Base-by-base conservation (phyloP, 192 early-diverging fungal genomes). In the Phycomyces blakesleeanus region DNA sequence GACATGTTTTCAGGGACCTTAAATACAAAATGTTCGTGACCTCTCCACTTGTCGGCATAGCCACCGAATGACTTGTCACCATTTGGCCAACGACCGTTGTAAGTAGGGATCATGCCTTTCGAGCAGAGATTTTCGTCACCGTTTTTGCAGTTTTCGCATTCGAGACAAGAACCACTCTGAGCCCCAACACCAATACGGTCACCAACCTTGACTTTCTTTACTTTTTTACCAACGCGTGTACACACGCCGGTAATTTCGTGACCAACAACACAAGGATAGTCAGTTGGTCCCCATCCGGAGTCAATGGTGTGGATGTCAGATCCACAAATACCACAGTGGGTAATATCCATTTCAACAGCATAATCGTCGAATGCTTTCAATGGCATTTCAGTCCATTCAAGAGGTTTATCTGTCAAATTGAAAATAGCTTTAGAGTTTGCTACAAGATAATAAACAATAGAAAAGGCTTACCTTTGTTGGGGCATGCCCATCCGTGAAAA, bases 291-390 rank as follows among this genome's bases (percentile, higher is more conserved):
- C 56, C 57, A 60, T 52, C 79, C 87, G 0, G 67, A 66, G 64
- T 81, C 80, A 51, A 84, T 69, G 22, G 79, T 88, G 72, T 95
- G 88, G 44, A 89, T 59, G 71, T 93, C 93, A 6, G 85, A 85
- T 47, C 81, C 84, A 66, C 92, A 93, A 53, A 93, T 85, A 57
- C 90, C 89, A 55, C 86, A 88, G 76, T 87, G 81, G n/a, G 55
- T 63, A 27, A 83, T 68, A 6, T 73, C 63, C 18, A 83, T 70
- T 38, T 80, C 76, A 44, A 82, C 72, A 51, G 76, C 69, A 41
- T 78, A 49, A n/a, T 63, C 71, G 5, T 71, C 64, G 29, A 79
- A 72, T 3, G 9, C 25, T 21, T 63, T 61, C n/a, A 72, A 40
- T 26, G 64, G 59, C n/a, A 72, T 37, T 22, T 72, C 64, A 2